phyloP scores from a whole-genome alignment of 2,329 filamentous ascomycete genomes.

The Magnaporthales sp. region DNA sequence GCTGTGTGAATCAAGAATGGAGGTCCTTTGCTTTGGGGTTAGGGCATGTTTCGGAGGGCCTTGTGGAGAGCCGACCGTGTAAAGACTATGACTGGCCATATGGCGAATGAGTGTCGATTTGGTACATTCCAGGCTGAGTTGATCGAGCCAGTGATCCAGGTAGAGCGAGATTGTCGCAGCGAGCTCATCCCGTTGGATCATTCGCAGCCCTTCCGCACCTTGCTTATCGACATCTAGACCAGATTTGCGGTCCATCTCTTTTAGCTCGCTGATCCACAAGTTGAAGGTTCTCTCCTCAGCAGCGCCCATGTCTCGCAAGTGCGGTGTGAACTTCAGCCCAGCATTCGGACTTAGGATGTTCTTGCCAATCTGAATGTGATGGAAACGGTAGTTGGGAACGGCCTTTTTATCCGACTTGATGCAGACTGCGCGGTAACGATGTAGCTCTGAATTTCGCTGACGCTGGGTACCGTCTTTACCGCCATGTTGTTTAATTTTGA shows the following conservation, averaged over 20 bases:
- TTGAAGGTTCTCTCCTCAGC: constrained; percentile 44
- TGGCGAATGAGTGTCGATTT: constrained; percentile 43
- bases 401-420: constrained; percentile 40
- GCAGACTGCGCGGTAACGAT: constrained; percentile 30
- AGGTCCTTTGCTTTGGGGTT: constrained; percentile 45
- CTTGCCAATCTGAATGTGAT: constrained; percentile 50
- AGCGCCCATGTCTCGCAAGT: constrained; percentile 46
- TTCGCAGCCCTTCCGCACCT: neutral
- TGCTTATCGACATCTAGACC: constrained; percentile 40
- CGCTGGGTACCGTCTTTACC: constrained; percentile 22
- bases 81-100: constrained; percentile 33
- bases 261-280: constrained; percentile 47
- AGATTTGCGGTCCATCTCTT: constrained; percentile 47
- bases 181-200: constrained; percentile 39
- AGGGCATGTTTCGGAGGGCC: constrained; percentile 19
- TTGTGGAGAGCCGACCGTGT: constrained; percentile 12
- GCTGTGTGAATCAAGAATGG: constrained; percentile 38
- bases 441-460: constrained; percentile 28
- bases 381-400: constrained; percentile 51
- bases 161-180: constrained; percentile 43
- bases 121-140: constrained; percentile 40
- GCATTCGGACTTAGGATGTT: constrained; percentile 53
- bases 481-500: constrained; percentile 42
- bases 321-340: constrained; percentile 51
- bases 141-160: constrained; percentile 43